These are phyloP conservation scores for Amanita brunnescens DNA, from an alignment of 768 basidiomycete genomes.

Conservation along the genomic window DNA sequence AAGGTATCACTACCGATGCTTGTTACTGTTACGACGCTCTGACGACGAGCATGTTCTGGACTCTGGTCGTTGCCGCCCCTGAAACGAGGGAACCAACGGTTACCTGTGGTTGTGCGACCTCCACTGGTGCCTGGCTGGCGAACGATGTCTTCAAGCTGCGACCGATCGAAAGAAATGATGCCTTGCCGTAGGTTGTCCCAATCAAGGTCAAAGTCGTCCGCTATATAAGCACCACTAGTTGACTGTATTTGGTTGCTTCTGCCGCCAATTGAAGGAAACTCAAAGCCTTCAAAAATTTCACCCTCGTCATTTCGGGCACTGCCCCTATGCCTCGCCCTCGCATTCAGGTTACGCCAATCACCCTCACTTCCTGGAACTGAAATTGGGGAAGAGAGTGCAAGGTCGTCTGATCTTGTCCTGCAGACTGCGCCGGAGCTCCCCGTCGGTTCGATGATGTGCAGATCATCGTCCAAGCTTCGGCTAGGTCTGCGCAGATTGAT, in stretches of 20 bases:
- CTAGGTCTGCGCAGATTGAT: conserved; percentile 54
- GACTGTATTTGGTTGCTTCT: conserved; percentile 1
- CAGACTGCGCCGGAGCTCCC: conserved; percentile 10
- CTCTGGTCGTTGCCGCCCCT: conserved; percentile 4
- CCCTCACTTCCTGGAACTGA: conserved; percentile 45
- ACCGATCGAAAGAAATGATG: conserved; percentile 1
- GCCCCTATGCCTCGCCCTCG: conserved; percentile 25
- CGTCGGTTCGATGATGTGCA: conserved; percentile 11
- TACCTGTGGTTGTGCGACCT: conserved; percentile 12
- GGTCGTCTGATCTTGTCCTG: conserved; percentile 8
- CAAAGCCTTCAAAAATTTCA: not conserved
- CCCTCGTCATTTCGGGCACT: conserved; percentile 9
- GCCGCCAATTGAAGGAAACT: not conserved
- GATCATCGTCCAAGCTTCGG: conserved; percentile 48
- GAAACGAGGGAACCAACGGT: conserved; percentile 16
- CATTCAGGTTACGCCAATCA: conserved; percentile 49
- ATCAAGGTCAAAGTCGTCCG: conserved; percentile 5
- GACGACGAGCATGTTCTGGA: conserved; percentile 20
- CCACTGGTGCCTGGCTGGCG: conserved; percentile 12
- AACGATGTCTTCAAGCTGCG: conserved; percentile 14
- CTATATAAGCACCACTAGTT: not conserved
- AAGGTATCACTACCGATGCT: conserved; percentile 33
- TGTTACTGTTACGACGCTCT: conserved; percentile 32
- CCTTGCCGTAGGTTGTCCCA: conserved; percentile 3
- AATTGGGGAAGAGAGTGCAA: conserved; percentile 17